Base-by-base conservation (phyloP, 352 stramenopile species). In the Globisporangium spiculum region DNA sequence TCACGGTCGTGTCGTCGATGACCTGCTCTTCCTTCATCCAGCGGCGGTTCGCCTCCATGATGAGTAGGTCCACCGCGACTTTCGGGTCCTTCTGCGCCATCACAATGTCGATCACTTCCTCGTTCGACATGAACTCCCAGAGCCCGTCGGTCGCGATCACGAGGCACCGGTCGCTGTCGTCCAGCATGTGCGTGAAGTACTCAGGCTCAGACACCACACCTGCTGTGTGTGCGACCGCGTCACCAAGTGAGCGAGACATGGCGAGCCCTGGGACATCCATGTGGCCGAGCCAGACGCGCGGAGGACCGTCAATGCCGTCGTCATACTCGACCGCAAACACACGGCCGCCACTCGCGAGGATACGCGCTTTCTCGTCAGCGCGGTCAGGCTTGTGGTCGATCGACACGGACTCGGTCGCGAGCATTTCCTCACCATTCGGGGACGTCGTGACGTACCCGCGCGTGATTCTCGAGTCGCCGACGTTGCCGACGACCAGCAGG, bases 1-100 rank as follows among this genome's bases (percentile, higher is more conserved):
- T 98, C 41, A 99, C 91, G 5, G 97, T 99, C 48, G 97, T 99
- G 83, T 99, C 98, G 73, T 99, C 98, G 70, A 99, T 98, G 18
- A 99, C 98, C 70, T 99, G 96, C 75, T 99, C 98, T 74, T 99
- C 96, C 67, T 97, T 96, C 94, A 99, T 99, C 98, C 98, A 99
- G 70, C 97, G 94, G 32, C 89, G 84, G 73, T 97, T 98, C 22
- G 95, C 94, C 74, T 99, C 96, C 71, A 97, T 93, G 59, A 99
- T 97, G 8, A 99, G 77, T 67, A 88, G 71, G 74, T 99, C 94
- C 6, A 99, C 91, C 4, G 85, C 86, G 12, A 90, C 73, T 65
- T 95, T 93, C 0, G 86, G 86, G 56, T 94, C 85, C 24, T 90
- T 83, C 67, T 93, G 80, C 4, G 75, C 76, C 75, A 93, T 84